Base-by-base conservation (phyloP, 2,329 filamentous ascomycete genomes). In the Colletotrichum ledebouriae region DNA sequence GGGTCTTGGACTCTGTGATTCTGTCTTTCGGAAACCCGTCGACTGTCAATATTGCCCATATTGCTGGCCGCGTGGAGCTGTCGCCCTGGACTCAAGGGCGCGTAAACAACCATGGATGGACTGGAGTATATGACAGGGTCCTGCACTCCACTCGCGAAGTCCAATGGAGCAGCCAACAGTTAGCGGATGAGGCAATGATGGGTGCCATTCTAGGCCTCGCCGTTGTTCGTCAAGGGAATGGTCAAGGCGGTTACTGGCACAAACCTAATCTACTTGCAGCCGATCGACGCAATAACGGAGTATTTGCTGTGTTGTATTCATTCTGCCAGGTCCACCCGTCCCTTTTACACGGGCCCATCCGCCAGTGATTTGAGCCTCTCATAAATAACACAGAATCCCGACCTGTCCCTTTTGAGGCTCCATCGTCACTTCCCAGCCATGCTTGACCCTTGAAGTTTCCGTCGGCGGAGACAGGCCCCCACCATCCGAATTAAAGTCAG, bases 231-330 rank as follows among this genome's bases (percentile, higher is more conserved):
- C 44, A 37, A 37, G 52, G 42, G 59, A 11, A 17, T 59, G 25
- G 37, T 25, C 56, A 37, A 20, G 55, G 59, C 42, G 44, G 42
- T 57, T 63, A n/a, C 42, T 52, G 58, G 63, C 63, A 63, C 63
- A 57, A 50, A 57, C 50, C 25, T 57, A 67, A 63, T 67, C 46
- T 63, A 67, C 42, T 12, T 34, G 60, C 53, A 44, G 63, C 63
- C 50, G 63, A 67, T 57, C 50, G 33, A 57, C 58, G 63, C 58
- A 57, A 63, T 34, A 61, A 67, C 22, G 63, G 63, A 57, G 63
- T 25, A 57, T n/a, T 34, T 56, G 11, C 41, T 67, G 59, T 63
- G 59, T 67, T 44, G 42, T 55, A 44, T 67, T 57, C 29, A 67
- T 62, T 50, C 59, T 63, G 33, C 59, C 42, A 50, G 59, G 63